phyloP scores from a whole-genome alignment of 2,329 filamentous ascomycete genomes.

The Nectriaceae sp. region DNA sequence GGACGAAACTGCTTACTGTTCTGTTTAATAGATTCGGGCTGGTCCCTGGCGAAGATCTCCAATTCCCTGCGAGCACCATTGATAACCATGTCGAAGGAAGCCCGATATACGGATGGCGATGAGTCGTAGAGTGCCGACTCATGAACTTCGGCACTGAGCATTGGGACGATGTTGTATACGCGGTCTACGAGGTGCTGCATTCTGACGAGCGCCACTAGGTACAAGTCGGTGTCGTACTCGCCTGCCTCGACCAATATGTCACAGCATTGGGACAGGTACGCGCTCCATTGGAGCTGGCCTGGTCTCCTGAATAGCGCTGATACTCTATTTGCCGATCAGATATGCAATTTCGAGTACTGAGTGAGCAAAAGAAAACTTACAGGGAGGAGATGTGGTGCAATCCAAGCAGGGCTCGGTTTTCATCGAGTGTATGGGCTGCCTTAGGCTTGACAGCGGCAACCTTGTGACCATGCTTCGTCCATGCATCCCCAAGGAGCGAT shows the following conservation, averaged over 20 bases:
- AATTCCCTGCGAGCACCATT: constrained; percentile 35
- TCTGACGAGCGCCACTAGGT: constrained; percentile 34
- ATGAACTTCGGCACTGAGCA: background rate
- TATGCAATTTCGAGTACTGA: too few relatives aligned
- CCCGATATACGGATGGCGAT: constrained; percentile 21
- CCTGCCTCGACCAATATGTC: constrained; percentile 27
- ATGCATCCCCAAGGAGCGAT: constrained; percentile 36
- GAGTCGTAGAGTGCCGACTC: constrained; percentile 25
- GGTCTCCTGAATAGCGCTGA: constrained; percentile 35
- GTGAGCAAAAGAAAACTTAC: constrained; percentile 20
- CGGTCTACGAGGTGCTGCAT: constrained; percentile 37
- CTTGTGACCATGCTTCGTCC: constrained; percentile 21
- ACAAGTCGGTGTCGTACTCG: constrained; percentile 34
- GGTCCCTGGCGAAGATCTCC: constrained; percentile 25
- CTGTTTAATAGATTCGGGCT: constrained; percentile 20
- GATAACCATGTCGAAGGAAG: constrained; percentile 36
- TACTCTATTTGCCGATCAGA: constrained; percentile 13
- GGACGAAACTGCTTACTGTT: constrained; percentile 14
- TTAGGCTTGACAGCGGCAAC: constrained; percentile 11
- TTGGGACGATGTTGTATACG: constrained; percentile 24
- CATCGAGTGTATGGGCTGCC: constrained; percentile 32
- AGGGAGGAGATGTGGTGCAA: constrained; percentile 40
- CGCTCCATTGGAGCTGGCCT: constrained; percentile 32
- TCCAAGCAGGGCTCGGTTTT: constrained; percentile 43
- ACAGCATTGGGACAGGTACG: constrained; percentile 38